Conservation (phyloP, 225 moss, liverwort and hornwort genomes). For the Marchantia paleacea region DNA sequence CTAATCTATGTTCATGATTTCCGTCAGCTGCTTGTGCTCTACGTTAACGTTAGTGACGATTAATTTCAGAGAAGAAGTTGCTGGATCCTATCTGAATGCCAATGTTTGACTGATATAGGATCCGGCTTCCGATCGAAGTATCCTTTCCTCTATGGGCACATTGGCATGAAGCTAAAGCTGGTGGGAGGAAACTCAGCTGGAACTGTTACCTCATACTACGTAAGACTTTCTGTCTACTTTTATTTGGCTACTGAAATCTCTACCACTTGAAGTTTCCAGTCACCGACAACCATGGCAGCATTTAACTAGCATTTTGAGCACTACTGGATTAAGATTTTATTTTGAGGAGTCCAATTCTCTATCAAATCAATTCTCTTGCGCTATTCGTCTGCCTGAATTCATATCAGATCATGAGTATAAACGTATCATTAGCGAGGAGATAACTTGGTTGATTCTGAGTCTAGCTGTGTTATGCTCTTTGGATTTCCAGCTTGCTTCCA, state of each 20-base stretch:
- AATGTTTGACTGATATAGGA: background rate
- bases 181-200: slow-evolving; percentile 10
- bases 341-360: background rate
- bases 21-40: background rate
- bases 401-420: background rate
- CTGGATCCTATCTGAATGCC: background rate
- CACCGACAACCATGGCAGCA: background rate
- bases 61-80: background rate
- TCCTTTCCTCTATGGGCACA: slow-evolving; percentile 8
- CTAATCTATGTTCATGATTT: background rate
- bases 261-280: background rate
- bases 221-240: background rate
- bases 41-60: background rate
- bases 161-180: slow-evolving; percentile 19
- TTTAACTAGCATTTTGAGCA: background rate
- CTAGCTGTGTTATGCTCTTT: background rate
- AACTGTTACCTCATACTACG: slow-evolving; percentile 19
- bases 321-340: background rate
- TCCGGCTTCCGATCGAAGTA: slow-evolving; percentile 24
- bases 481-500: slow-evolving; percentile 6
- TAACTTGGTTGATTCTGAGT: too few relatives aligned
- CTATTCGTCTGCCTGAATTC: background rate
- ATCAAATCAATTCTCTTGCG: background rate
- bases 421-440: background rate
- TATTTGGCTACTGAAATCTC: background rate